Evolutionary conservation across 179 eudicot species (phyloP), one percentile per base, ranked within the genome.

Genomic region (Pouteria campechiana): DNA sequence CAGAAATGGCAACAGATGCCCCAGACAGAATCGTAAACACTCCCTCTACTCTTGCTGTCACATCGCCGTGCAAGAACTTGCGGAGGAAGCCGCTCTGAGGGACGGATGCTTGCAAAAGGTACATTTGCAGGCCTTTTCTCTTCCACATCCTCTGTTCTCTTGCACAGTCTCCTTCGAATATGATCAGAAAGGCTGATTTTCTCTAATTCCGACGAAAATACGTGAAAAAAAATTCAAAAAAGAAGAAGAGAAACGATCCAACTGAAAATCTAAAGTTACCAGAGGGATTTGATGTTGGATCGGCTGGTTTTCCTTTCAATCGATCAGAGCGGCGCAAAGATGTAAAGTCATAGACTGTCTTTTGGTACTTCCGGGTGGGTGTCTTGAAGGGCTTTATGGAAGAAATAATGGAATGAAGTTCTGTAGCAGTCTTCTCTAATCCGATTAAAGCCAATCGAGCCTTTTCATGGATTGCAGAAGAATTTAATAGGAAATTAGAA

Each of bases 1-100:
- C 75, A 69, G 36, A 59, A 69, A 25, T 69, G 75, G 57, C 75
- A 69, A 46, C 60, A 59, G 27, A 69, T 64, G 16, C 75, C 75
- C 20, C 28, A 67, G 48, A 48, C 49, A 54, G 75, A 53, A 53
- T 61, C 57, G 46, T 64, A 58, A 45, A 69, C 41, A 28, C 49
- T 51, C 17, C 70, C 70, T 42, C 75, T 64, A 3, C 18, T 46
- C 39, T 59, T 59, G 58, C 67, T 64, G 0, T 31, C 32, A 41
- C 75, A 69, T 4, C 67, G 63, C 31, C 54, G 32, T 8, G 45
- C 54, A 34, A 41, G 37, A 35, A 32, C 52, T 2, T 52, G 60
- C 3, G 55, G 43, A 1, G 64, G 48, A 30, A 35, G 45, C 43
- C 25, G 31, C 17, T 7, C 32, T 20, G 9, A 19, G n/a, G 39